A percentile compares a stretch with the other conserved stretches of the same genome.
phyloP scores from a whole-genome alignment of 78 protist genomes.

The Cavenderia fasciculata region DNA sequence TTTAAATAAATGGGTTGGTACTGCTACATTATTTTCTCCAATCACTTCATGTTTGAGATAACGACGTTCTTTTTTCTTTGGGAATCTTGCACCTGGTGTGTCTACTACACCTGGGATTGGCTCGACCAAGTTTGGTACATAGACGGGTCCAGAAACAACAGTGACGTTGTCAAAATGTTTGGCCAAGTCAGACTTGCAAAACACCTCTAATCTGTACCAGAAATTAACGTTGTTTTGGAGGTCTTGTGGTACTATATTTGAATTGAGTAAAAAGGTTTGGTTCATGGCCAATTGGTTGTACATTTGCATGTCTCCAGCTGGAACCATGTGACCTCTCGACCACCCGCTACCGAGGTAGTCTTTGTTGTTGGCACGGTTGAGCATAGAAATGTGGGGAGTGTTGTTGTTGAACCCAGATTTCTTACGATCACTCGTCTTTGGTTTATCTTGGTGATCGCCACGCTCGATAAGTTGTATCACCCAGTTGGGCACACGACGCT shows the following conservation, averaged over 20 bases:
- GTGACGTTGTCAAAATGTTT: background rate
- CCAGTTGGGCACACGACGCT: constrained; percentile 56
- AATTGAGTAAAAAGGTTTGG: constrained; percentile 48
- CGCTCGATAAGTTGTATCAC: constrained; percentile 22
- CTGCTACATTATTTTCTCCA: constrained; percentile 65
- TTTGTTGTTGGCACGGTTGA: constrained; percentile 40
- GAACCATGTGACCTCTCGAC: constrained; percentile 60
- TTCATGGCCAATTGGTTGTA: constrained; percentile 37
- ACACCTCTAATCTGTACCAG: constrained; percentile 57
- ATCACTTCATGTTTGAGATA: constrained; percentile 54
- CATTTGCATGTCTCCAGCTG: constrained; percentile 26
- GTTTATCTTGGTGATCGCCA: background rate
- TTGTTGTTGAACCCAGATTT: constrained; percentile 14
- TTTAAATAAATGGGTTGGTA: constrained; percentile 62
- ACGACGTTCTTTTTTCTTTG: background rate
- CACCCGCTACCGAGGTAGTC: constrained; percentile 54
- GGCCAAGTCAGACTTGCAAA: constrained; percentile 13
- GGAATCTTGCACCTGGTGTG: background rate
- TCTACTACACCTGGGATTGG: background rate
- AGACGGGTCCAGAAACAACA: constrained; percentile 48
- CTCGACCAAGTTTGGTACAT: constrained; percentile 12
- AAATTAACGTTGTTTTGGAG: constrained; percentile 32
- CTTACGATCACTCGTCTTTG: constrained; percentile 26
- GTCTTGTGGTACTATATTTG: constrained; percentile 68
- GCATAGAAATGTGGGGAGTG: background rate